Evolutionary conservation across 805 yeast species (phyloP).

Genomic region (Pichia membranifaciens): DNA sequence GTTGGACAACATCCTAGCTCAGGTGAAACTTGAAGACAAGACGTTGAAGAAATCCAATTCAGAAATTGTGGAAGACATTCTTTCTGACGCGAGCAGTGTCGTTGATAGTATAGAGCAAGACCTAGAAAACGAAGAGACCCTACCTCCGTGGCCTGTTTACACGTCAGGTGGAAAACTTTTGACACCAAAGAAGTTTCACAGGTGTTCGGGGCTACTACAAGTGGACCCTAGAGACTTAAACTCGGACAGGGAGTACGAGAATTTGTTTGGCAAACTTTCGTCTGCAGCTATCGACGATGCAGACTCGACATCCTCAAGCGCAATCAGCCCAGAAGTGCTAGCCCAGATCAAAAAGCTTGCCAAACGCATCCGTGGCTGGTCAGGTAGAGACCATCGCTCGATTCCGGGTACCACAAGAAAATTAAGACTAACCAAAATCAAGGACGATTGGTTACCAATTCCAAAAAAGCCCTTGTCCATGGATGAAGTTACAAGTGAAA

Average conservation of each 20-base stretch:
- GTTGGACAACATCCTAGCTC: constrained; percentile 48
- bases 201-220: constrained; percentile 36
- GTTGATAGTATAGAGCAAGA: constrained; percentile 33
- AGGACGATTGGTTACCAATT: constrained; percentile 79
- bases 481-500: constrained; percentile 44
- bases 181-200: constrained; percentile 40
- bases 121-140: constrained; percentile 22
- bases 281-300: constrained; percentile 67
- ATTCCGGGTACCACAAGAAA: constrained; percentile 74
- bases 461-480: constrained; percentile 52
- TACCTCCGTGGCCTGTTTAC: constrained; percentile 22
- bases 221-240: constrained; percentile 53
- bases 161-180: constrained; percentile 32
- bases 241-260: constrained; percentile 68
- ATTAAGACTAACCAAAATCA: constrained; percentile 60
- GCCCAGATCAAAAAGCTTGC: constrained; percentile 56
- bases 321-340: constrained; percentile 62
- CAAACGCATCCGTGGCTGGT: constrained; percentile 71
- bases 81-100: constrained; percentile 25
- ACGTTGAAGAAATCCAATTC: background rate
- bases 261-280: constrained; percentile 67
- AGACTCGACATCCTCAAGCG: constrained; percentile 64
- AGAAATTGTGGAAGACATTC: constrained; percentile 15
- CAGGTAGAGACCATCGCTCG: constrained; percentile 66
- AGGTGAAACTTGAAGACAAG: constrained; percentile 28